phyloP scores from a whole-genome alignment of 768 basidiomycete genomes.

The Psilocybe cyanescens region DNA sequence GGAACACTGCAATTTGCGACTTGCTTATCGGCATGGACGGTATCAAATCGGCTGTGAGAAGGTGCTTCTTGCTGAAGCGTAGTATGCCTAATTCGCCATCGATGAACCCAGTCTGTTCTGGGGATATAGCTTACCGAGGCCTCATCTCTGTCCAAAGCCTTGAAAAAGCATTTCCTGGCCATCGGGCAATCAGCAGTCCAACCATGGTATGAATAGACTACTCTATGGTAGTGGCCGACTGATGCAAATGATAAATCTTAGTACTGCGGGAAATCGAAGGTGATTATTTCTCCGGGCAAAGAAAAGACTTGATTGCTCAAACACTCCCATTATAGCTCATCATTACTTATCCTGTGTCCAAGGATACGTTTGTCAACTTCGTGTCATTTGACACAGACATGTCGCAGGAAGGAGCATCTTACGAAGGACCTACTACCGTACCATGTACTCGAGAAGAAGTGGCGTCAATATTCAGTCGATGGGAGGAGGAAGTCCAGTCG shows the following conservation, averaged over 20 bases:
- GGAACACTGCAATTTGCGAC: conserved; percentile 35
- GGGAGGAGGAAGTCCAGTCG: conserved; percentile 50
- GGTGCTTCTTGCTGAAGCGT: conserved; percentile 17
- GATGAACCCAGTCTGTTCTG: conserved; percentile 41
- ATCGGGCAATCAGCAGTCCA: conserved; percentile 27
- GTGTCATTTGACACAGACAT: conserved; percentile 38
- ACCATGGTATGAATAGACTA: conserved; percentile 25
- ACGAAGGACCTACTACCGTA: conserved; percentile 24
- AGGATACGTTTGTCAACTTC: conserved; percentile 51
- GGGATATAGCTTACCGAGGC: conserved; percentile 39
- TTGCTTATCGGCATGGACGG: conserved; percentile 47
- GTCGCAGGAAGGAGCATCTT: conserved; percentile 35
- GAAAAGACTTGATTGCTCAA: background rate
- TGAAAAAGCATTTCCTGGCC: conserved; percentile 32
- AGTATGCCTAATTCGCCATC: conserved; percentile 18
- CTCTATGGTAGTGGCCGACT: background rate
- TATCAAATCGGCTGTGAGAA: conserved; percentile 35
- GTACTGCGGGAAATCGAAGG: conserved; percentile 4
- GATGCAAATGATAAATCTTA: background rate
- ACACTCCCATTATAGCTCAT: background rate
- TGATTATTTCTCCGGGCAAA: background rate
- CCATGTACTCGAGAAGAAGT: conserved; percentile 40
- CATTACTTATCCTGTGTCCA: conserved; percentile 39
- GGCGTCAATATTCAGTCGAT: conserved; percentile 36
- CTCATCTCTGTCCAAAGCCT: conserved; percentile 31